Evolutionary conservation across 2,329 filamentous ascomycete species (phyloP), one percentile per base, ranked within the genome.

Genomic region (Lachnellula occidentalis): DNA sequence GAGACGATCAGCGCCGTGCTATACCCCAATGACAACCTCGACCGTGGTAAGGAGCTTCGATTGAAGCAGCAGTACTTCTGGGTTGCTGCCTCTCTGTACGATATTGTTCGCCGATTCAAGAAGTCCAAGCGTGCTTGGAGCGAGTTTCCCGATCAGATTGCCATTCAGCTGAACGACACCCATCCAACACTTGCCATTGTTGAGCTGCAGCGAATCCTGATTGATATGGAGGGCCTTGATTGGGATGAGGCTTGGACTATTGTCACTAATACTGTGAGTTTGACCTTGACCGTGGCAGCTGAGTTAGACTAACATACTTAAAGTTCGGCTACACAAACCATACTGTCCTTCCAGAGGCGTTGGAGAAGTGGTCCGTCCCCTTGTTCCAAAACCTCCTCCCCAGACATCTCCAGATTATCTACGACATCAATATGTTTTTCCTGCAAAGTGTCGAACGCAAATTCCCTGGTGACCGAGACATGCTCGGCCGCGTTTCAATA

Each of bases 31-130:
- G 92, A 97, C 73, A 97, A 96, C 73, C 82, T 99, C 45, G 92
- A 97, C 62, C 83, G 91, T 61, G 94, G 94, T 59, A 99, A 99
- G 74, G 94, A 99, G 77, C 83, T 99, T 60, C 90, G 94, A 51
- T 75, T 99, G 72, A 99, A 99, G 81, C 94, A 99, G 73, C 94
- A 99, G 72, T 99, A 99, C 79, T 99, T 99, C 76, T 99, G 94
- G 94, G 95, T 96, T 68, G 92, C 94, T 50, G 94, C 94, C 15
- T 99, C 94, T 15, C 80, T 99, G 4, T 90, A 90, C 69, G 94
- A 99, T 67, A 99, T 99, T 69, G 88, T 99, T 57, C 88, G 94
- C 55, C 86, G 94, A 56, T 99, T 97, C 84, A 99, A 97, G 80
- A 99, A 97, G 81, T 85, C 90, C 17, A 91, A 90, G 76, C 86